Base-by-base conservation (phyloP, 768 basidiomycete species). In the Tylopilus intermedius region DNA sequence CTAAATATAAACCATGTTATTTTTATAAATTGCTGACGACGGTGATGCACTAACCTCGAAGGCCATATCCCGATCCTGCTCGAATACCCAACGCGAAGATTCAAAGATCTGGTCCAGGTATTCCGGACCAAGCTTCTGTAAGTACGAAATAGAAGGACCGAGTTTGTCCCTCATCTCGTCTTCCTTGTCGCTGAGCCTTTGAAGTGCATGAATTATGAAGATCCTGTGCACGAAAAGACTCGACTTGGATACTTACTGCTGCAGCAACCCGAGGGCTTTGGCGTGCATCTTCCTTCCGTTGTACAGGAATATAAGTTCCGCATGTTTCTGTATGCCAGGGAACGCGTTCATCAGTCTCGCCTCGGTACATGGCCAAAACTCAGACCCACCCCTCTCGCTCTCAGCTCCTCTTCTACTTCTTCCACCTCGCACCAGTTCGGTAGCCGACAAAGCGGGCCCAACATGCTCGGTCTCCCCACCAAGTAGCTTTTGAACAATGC, bases 391-490 rank as follows among this genome's bases (percentile, higher is more conserved):
- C 88, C 85, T 33, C 87, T 80, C 27, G 80, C 81, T 52, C 82
- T 78, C 48, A 99, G 71, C 54, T 92, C 81, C 64, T 89, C 92
- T 66, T 99, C 94, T 1, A 94, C 90, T 62, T 94, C 90, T 5
- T 83, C 83, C 1, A 98, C 94, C 64, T 97, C 96, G 68, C 95
- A 98, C 93, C 94, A 99, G 68, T 96, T 98, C 2, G 90, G 81
- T 24, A 95, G 74, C 40, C 95, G 80, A 69, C 95, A 98, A 46
- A 97, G 69, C 29, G 90, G 83, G 0, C 90, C 92, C 9, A 98
- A 72, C 51, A 99, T 72, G 11, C 78, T 80, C 0, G 95, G 92
- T 41, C 87, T 76, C 39, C 87, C 85, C 21, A 90, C 77, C 21
- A 98, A 72, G 67, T 95, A 96, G 3, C 88, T 84, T 71, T 96